Base-by-base conservation (phyloP, 345 rosid genomes). In the Linum usitatissimum region DNA sequence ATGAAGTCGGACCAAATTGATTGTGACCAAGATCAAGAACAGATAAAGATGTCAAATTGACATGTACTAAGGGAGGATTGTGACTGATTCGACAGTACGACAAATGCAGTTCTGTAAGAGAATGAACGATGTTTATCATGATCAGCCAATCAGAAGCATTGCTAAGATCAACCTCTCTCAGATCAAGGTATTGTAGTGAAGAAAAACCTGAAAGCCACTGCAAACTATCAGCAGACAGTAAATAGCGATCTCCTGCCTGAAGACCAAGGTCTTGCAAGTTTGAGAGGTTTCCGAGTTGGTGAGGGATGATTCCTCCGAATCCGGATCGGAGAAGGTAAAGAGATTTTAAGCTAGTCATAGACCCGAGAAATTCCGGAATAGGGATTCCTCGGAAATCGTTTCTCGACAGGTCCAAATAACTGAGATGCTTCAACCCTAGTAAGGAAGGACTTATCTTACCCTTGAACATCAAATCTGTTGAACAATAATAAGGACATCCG, bases 281-380 rank as follows among this genome's bases (percentile, higher is more conserved):
- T 0, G 78, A 65, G 12, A 75, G 76, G 14, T 76, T 76, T 31
- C 72, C 78, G 0, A 71, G 63, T 45, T 66, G 64, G n/a, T 30
- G 53, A 30, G 73, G 73, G 65, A 75, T 19, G 64, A 6, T 1
- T 30, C 75, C 79, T 0, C 9, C 40, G 40, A 75, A 79, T n/a
- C 64, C 53, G 10, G 68, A 20, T 8, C 3, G 9, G 19, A 66
- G 63, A 39, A 77, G 76, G 60, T 67, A 56, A 8, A 78, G 73
- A 64, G 59, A 55, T 38, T 62, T n/a, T 30, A 61, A 68, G 12
- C 30, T 68, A 42, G 15, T 9, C 13, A 61, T 39, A 17, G 65
- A 61, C 6, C 71, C 51, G 3, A 45, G 51, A 45, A 45, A 45
- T 3, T 13, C 51, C 10, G 51, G 51, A 45, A 45, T 45, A 3